phyloP scores from a whole-genome alignment of 2,329 filamentous ascomycete genomes.

The Helminthosporium solani region DNA sequence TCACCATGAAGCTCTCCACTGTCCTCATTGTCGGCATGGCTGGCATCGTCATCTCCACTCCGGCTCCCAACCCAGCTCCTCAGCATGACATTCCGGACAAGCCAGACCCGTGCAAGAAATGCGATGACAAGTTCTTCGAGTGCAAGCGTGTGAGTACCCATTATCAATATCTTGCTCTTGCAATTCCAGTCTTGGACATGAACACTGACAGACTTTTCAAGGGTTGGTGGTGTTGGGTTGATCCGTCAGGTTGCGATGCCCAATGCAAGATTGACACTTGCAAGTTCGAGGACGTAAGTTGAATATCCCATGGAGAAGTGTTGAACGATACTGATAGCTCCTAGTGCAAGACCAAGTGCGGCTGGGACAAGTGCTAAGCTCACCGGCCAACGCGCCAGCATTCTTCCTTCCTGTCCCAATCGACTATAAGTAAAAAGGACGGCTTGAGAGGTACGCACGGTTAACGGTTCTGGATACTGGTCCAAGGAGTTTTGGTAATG shows the following conservation, averaged over 20 bases:
- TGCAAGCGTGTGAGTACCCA: background rate
- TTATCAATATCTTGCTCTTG: background rate
- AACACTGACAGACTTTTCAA: too few species aligned
- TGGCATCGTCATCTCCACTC: background rate
- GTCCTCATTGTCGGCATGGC: background rate
- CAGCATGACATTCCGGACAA: too few species aligned
- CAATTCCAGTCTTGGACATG: too few species aligned
- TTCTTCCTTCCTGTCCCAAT: too few species aligned
- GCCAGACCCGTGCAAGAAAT: background rate
- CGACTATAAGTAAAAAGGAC: too few species aligned
- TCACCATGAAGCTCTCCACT: background rate
- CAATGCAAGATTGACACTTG: background rate
- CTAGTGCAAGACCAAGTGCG: background rate
- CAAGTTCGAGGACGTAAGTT: background rate
- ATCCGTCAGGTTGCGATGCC: background rate
- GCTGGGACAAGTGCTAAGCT: background rate
- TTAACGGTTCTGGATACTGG: too few species aligned
- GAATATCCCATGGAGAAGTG: too few species aligned
- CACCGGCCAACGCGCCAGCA: background rate
- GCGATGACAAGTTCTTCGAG: background rate
- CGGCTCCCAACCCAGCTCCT: background rate
- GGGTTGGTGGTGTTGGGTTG: background rate
- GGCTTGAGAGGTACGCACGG: too few species aligned
- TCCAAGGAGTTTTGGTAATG: too few species aligned
- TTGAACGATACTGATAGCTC: too few species aligned